Base-by-base conservation (phyloP, 2,329 filamentous ascomycete species). In the Scedosporium minutisporum region DNA sequence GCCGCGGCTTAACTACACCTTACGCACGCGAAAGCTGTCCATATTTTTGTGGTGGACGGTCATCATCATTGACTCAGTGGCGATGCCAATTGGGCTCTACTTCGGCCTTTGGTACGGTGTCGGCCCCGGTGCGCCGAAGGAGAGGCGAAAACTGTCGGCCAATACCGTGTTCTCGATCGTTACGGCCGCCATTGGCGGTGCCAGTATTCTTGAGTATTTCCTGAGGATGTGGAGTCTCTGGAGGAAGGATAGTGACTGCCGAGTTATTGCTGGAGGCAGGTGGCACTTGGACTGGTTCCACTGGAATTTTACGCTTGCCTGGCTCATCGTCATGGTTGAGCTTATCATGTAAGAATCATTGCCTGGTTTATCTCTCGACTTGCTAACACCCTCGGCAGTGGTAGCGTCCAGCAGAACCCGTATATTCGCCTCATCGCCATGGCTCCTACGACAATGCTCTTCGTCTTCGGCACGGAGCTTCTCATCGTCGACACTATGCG, bases 21-120 rank as follows among this genome's bases (percentile, higher is more conserved):
- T 66, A 12, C 63, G 60, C 33, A 66, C 64, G 57, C 66, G 84
- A 55, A 84, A 83, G 68, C 80, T 78, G 71, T 75, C 78, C 41
- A 85, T 87, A 65, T 73, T 77, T 44, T 72, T 82, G 65, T 87
- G 87, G 73, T 87, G 84, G 84, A 74, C 74, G 0, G 69, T 87
- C 48, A 83, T 86, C 63, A 69, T 86, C 23, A 68, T 86, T 63
- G 84, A 87, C 72, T 82, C 80, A 60, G 74, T 85, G 64, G 79
- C 75, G 63, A 81, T 85, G 72, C 84, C 84, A 18, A 76, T 87
- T 64, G 78, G 76, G 3, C 75, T 87, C 2, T 87, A 87, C 72
- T 87, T 83, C 74, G 76, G 79, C 58, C 74, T 87, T 44, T 85
- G 82, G 81, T 86, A 86, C 65, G 77, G 76, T 65, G 67, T 68